These are phyloP conservation scores for Brassica hybrid DNA, from an alignment of 441 rosid species.

Conservation along the genomic window DNA sequence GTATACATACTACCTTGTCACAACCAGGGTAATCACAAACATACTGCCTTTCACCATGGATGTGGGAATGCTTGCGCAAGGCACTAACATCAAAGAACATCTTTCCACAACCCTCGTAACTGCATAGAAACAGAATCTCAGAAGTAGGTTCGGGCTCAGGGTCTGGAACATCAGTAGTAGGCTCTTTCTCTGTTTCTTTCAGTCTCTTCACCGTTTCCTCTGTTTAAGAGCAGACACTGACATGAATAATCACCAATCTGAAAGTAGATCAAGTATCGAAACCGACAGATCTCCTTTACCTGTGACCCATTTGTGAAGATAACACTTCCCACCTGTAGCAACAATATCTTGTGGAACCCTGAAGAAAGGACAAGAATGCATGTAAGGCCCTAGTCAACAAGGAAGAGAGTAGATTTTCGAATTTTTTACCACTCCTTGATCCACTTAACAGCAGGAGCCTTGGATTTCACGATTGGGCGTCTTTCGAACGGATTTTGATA, in stretches of 20 bases:
- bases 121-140: conserved; percentile 95
- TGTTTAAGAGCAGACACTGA: conserved; percentile 17
- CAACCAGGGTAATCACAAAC: conserved; percentile 80
- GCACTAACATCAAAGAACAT: conserved; percentile 92
- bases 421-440: conserved; percentile 67
- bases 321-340: conserved; percentile 94
- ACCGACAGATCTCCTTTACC: conserved; percentile 46
- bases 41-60: conserved; percentile 94
- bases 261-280: not conserved
- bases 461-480: conserved; percentile 71
- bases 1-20: conserved; percentile 64
- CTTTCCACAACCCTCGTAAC: conserved; percentile 95
- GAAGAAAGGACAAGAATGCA: not conserved
- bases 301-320: conserved; percentile 82
- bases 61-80: conserved; percentile 93
- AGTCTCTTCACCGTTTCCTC: conserved; percentile 72
- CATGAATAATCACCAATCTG: not conserved
- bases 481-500: conserved; percentile 70
- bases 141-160: conserved; percentile 96
- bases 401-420: not conserved
- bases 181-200: conserved; percentile 72
- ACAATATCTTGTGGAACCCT: conserved; percentile 98
- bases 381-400: not conserved
- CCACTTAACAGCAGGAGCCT: conserved; percentile 84
- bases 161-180: conserved; percentile 56